These are phyloP conservation scores for Coemansia sp. DNA, from an alignment of 192 early-diverging fungal species.

Conservation along the genomic window DNA sequence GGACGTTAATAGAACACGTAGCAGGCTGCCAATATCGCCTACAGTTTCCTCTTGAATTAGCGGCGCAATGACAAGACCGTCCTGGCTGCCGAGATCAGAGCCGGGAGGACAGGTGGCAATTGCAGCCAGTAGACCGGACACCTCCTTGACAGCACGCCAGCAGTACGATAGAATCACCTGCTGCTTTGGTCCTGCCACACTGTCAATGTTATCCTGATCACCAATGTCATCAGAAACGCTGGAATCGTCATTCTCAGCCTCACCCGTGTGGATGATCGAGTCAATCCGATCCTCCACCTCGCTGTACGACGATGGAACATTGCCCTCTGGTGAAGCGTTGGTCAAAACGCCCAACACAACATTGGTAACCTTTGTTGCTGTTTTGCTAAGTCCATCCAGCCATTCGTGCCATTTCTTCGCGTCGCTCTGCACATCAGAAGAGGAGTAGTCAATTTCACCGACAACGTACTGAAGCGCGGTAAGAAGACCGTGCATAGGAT, in stretches of 20 bases:
- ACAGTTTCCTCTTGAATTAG: conserved; percentile 26
- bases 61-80: conserved; percentile 1
- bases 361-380: conserved; percentile 59
- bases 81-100: conserved; percentile 12
- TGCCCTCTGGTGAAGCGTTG: conserved; percentile 86
- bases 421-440: conserved; percentile 46
- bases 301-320: conserved; percentile 77
- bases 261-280: conserved; percentile 40
- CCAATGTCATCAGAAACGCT: conserved; percentile 21
- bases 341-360: conserved; percentile 72
- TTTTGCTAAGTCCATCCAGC: conserved; percentile 46
- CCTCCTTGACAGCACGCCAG: conserved; percentile 92
- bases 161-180: conserved; percentile 89
- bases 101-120: conserved; percentile 25
- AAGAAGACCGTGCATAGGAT: conserved; percentile 63
- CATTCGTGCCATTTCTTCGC: conserved; percentile 56
- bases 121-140: conserved; percentile 62
- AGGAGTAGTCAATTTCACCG: conserved; percentile 61
- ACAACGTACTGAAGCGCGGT: conserved; percentile 62
- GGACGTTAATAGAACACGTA: conserved; percentile 63
- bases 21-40: conserved; percentile 44
- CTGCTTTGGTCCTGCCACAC: conserved; percentile 62
- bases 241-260: neutral
- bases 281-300: conserved; percentile 64
- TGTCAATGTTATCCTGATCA: conserved; percentile 28